Evolutionary conservation across 116 monocot species (phyloP).

Genomic region (Papilionanthe hybrid): DNA sequence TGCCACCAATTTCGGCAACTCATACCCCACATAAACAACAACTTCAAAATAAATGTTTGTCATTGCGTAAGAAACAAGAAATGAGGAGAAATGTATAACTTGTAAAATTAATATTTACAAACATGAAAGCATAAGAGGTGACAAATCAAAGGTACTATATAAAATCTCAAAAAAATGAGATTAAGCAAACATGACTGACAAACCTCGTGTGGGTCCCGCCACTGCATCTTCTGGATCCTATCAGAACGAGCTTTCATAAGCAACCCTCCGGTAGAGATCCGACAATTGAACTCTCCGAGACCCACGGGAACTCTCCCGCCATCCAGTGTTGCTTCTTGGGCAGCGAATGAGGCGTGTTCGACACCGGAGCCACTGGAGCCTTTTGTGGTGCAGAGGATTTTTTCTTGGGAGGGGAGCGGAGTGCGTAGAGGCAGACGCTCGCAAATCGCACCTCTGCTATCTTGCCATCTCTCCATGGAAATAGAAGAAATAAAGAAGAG

Average conservation of each 20-base stretch:
- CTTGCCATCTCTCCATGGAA: neutral
- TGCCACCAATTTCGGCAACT: too few relatives aligned
- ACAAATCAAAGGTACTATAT: neutral
- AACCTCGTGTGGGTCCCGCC: slow-evolving; percentile 78
- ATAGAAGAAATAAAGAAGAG: neutral
- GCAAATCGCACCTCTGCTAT: neutral
- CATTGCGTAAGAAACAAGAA: too few relatives aligned
- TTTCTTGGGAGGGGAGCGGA: slow-evolving; percentile 4
- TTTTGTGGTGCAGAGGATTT: neutral
- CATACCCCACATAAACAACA: too few relatives aligned
- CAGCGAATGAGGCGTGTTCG: neutral
- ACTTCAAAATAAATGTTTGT: too few relatives aligned
- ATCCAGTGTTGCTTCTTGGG: slow-evolving; percentile 71
- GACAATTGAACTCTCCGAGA: slow-evolving; percentile 5
- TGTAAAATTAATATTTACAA: neutral
- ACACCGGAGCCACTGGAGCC: neutral
- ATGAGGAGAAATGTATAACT: too few relatives aligned
- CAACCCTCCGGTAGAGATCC: slow-evolving; percentile 24
- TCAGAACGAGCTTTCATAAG: slow-evolving; percentile 69
- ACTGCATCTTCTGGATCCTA: slow-evolving; percentile 62
- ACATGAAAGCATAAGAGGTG: neutral
- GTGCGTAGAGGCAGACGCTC: slow-evolving; percentile 7
- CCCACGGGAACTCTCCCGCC: slow-evolving; percentile 33
- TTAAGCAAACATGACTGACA: neutral
- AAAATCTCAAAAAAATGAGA: neutral